Conservation (phyloP, 108 stramenopile species). For the Cyclotella kingstonii region DNA sequence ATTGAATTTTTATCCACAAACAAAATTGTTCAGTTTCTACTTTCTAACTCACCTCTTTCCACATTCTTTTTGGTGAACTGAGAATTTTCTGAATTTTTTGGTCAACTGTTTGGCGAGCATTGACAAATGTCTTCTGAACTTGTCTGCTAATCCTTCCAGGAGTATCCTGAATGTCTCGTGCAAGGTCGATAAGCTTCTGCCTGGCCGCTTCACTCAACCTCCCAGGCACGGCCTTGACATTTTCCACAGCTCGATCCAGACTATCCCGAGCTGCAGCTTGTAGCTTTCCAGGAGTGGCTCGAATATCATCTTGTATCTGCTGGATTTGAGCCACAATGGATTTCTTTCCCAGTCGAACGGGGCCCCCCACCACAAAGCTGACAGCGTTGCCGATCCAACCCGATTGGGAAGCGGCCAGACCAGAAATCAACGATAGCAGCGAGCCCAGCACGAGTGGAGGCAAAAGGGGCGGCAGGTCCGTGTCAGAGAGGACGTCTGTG, state of each 20-base stretch:
- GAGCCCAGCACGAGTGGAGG: conserved; percentile 46
- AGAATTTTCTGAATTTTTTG: conserved; percentile 64
- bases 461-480: conserved; percentile 37
- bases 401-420: conserved; percentile 36
- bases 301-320: conserved; percentile 30
- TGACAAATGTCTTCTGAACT: conserved; percentile 54
- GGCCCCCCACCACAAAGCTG: conserved; percentile 46
- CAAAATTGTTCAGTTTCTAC: too few relatives aligned
- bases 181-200: conserved; percentile 50
- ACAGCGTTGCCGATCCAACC: conserved; percentile 37
- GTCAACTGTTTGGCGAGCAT: conserved; percentile 55
- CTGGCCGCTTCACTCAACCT: conserved; percentile 46
- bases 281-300: conserved; percentile 32
- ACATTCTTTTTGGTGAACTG: conserved; percentile 60
- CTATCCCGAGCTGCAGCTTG: conserved; percentile 37
- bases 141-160: conserved; percentile 64
- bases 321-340: conserved; percentile 24
- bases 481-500: conserved; percentile 20
- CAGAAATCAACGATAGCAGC: conserved; percentile 34
- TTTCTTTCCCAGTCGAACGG: conserved; percentile 19
- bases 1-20: too few relatives aligned
- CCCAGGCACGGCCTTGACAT: conserved; percentile 51
- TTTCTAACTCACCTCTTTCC: conserved; percentile 44
- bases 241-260: conserved; percentile 55
- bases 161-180: conserved; percentile 67